Evolutionary conservation across 768 basidiomycete species (phyloP).

Genomic region (Ramaria sp.): DNA sequence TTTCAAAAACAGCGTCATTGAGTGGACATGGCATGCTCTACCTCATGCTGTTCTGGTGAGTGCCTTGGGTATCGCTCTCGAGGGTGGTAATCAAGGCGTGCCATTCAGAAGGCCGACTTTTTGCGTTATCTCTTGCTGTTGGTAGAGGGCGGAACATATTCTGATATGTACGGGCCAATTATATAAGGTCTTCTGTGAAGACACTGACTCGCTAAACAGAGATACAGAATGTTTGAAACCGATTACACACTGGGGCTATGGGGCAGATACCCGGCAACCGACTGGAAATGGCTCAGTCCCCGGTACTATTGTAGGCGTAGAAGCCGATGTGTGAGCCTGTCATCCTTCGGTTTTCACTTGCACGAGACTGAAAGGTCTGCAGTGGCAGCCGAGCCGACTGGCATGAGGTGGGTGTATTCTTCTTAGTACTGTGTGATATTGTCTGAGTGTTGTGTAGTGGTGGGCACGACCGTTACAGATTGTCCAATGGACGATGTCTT

Average conservation of each 20-base stretch:
- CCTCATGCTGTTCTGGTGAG: conserved; percentile 5
- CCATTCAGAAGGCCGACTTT: conserved; percentile 6
- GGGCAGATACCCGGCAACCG: neutral
- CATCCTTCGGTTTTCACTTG: neutral
- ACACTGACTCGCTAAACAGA: neutral
- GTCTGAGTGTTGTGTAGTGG: conserved; percentile 12
- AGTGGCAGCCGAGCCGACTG: conserved; percentile 28
- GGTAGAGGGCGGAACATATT: conserved; percentile 5
- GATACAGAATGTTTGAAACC: conserved; percentile 7
- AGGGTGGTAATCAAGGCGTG: neutral
- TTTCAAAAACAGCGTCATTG: conserved; percentile 1
- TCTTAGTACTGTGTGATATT: neutral
- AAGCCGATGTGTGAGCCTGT: conserved; percentile 27
- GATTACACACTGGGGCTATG: neutral
- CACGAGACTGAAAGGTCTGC: neutral
- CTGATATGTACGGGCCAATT: neutral
- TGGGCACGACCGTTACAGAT: conserved; percentile 29
- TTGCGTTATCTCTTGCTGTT: conserved; percentile 5
- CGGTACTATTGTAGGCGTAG: conserved; percentile 27
- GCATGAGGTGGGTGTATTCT: conserved; percentile 14
- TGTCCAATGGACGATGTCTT: conserved; percentile 33
- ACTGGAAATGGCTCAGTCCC: neutral
- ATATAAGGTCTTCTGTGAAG: neutral
- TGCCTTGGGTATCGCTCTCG: neutral
- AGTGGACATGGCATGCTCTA: neutral